Evolutionary conservation across 208 protist genomes (phyloP).

Genomic region (Crithidia bombi): DNA sequence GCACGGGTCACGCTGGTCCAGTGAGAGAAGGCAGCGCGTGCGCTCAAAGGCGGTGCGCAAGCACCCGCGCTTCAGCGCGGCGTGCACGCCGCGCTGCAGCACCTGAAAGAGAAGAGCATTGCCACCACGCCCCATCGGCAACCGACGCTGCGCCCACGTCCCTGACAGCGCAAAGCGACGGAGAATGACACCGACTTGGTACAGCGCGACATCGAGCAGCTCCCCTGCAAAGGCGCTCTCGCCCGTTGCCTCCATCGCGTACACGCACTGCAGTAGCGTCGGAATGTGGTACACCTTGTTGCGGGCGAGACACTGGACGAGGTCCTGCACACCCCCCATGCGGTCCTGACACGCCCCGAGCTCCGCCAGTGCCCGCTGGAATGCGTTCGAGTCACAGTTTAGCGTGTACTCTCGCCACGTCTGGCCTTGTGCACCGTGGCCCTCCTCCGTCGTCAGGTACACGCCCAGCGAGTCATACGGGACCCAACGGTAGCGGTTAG

Average conservation of each 20-base stretch:
- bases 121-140: constrained; percentile 36
- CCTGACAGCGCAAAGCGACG: constrained; percentile 56
- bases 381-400: constrained; percentile 48
- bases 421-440: constrained; percentile 5
- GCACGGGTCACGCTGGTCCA: constrained; percentile 70
- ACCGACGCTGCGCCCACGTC: constrained; percentile 56
- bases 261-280: constrained; percentile 66
- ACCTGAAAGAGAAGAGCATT: constrained; percentile 66
- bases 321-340: constrained; percentile 45
- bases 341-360: constrained; percentile 36
- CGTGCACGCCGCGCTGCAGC: constrained; percentile 65
- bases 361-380: constrained; percentile 49
- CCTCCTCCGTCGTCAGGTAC: constrained; percentile 38
- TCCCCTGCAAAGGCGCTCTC: constrained; percentile 54
- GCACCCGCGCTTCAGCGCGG: constrained; percentile 74
- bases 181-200: constrained; percentile 74
- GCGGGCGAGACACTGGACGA: constrained; percentile 57
- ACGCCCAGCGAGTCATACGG: constrained; percentile 74
- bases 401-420: constrained; percentile 40
- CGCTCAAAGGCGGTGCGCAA: constrained; percentile 76
- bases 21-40: constrained; percentile 70
- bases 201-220: constrained; percentile 80
- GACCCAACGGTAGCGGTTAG: constrained; percentile 81
- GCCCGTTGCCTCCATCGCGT: constrained; percentile 70
- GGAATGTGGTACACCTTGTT: constrained; percentile 81